Base-by-base conservation (phyloP, 176 grass and related monocot genomes). In the Thalia dealbata region DNA sequence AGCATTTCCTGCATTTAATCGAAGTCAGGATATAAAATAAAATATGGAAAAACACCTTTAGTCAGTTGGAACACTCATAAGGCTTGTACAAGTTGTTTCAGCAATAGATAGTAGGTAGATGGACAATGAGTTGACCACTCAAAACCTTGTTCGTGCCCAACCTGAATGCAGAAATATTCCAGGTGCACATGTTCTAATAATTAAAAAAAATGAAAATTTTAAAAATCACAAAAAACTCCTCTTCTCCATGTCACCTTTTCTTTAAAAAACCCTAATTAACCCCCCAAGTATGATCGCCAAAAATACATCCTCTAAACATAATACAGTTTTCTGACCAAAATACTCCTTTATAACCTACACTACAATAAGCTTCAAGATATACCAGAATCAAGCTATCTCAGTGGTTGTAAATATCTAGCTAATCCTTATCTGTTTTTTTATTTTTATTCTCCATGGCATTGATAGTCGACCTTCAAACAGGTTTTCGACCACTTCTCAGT, bases 1-100 rank as follows among this genome's bases (percentile, higher is more conserved):
- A 63, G 84, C 81, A 58, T 78, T 86, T 38, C 88, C 88, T 90
- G 69, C 62, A 65, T 32, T 30, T 16, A 12, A 65, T 35, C 35
- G 26, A 30, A 58, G 22, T n/a, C 19, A 23, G 54, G 21, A 23
- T n/a, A n/a, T n/a, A 58, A 58, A n/a, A n/a, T 15, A 55, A 8
- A 58, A n/a, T 58, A 58, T 58, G 6, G 21, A 58, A 7, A 19
- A 58, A 58, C 6, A n/a, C 32, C 32, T 38, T 38, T 38, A 1
- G 3, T 2, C 32, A 38, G 4, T 38, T 38, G 32, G 4, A 38
- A 38, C 32, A 2, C 32, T 38, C 32, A 1, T 38, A 38, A 2
- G 32, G 4, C 4, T 38, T 38, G 32, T 38, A 4, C 1, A 38
- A 38, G 32, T 1, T 38, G 32, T 38, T 38, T 38, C 32, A 4